Evolutionary conservation across 805 yeast species (phyloP).

Genomic region (Candida morakotiae): DNA sequence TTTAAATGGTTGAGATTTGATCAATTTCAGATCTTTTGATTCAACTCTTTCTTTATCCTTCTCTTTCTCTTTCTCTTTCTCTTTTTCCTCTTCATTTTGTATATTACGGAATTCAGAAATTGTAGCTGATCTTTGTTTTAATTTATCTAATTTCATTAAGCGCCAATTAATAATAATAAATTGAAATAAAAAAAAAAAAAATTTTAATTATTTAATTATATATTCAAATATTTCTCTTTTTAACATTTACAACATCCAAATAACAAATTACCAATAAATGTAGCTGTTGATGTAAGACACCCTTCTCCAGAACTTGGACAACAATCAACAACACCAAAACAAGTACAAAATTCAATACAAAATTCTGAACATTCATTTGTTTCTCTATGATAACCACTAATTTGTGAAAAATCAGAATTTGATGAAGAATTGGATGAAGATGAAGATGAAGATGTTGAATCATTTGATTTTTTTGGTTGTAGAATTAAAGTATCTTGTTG

Average conservation of each 20-base stretch:
- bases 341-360: constrained; percentile 31
- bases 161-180: background rate
- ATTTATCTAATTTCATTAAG: background rate
- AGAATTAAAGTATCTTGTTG: background rate
- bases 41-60: too few relatives aligned
- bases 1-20: constrained; percentile 6
- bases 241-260: constrained; percentile 23
- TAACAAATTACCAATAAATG: constrained; percentile 33
- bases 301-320: constrained; percentile 42
- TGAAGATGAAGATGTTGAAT: background rate
- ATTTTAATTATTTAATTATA: background rate
- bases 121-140: constrained; percentile 8
- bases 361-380: constrained; percentile 40
- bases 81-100: background rate
- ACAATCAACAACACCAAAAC: constrained; percentile 37
- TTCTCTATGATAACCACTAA: constrained; percentile 33
- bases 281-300: constrained; percentile 30
- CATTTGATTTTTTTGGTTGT: background rate
- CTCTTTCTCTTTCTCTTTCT: background rate
- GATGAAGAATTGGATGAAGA: background rate
- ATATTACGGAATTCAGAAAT: constrained; percentile 6
- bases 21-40: constrained; percentile 1
- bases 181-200: background rate
- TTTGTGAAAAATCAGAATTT: constrained; percentile 11
- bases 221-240: background rate